A percentile compares a stretch with the other conserved stretches of the same genome.
phyloP scores from a whole-genome alignment of 352 stramenopile species.

The Hyaloperonospora arabidopsidis region DNA sequence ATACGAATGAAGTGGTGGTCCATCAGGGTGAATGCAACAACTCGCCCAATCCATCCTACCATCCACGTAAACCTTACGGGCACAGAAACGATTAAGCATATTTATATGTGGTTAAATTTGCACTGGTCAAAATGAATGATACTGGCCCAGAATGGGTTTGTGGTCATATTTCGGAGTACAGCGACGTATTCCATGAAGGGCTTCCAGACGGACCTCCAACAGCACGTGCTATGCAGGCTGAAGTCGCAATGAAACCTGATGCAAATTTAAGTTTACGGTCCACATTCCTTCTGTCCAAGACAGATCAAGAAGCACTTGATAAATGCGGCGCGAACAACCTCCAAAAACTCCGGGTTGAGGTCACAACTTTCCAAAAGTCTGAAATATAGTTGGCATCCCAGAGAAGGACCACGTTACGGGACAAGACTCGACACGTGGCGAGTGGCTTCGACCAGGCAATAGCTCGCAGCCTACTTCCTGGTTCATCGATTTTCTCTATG shows the following conservation, averaged over 20 bases:
- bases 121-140: neutral
- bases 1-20: too few relatives aligned
- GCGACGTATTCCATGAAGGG: neutral
- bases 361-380: conserved; percentile 10
- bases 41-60: too few relatives aligned
- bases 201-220: neutral
- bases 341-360: neutral
- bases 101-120: neutral
- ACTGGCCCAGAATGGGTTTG: neutral
- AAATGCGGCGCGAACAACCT: conserved; percentile 5
- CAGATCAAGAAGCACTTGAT: conserved; percentile 6
- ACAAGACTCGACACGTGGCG: neutral
- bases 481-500: conserved; percentile 16
- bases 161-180: neutral
- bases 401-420: neutral
- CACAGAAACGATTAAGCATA: neutral
- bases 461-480: conserved; percentile 3
- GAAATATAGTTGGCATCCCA: conserved; percentile 15
- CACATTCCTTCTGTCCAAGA: neutral
- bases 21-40: too few relatives aligned
- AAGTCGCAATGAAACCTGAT: neutral
- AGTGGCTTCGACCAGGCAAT: neutral
- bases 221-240: neutral
- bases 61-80: too few relatives aligned
- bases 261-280: neutral